A percentile compares a stretch with the other conserved stretches of the same genome.
Conservation (phyloP, 2,329 filamentous ascomycete genomes). For the Huntiella abstrusa region DNA sequence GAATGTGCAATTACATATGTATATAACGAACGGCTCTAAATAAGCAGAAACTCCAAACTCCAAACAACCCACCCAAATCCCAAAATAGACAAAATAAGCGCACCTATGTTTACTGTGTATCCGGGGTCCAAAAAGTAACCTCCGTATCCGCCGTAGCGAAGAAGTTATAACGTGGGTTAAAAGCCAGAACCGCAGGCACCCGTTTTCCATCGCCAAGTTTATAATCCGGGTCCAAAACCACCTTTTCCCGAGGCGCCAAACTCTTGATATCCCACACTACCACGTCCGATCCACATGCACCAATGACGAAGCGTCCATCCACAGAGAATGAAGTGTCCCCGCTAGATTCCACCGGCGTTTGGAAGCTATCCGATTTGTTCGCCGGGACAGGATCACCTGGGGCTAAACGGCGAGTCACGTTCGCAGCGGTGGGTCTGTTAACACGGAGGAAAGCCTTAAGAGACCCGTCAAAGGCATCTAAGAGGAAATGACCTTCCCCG, state of each 20-base stretch:
- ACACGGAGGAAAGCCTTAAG: conserved; percentile 55
- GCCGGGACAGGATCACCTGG: conserved; percentile 26
- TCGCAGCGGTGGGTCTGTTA: conserved; percentile 32
- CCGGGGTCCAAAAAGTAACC: conserved; percentile 58
- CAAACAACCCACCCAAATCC: not conserved
- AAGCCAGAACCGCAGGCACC: conserved; percentile 58
- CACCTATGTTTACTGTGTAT: conserved; percentile 23
- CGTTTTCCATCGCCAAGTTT: conserved; percentile 43
- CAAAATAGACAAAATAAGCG: not conserved
- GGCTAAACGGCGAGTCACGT: conserved; percentile 31
- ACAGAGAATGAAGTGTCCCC: conserved; percentile 79
- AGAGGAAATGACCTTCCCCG: conserved; percentile 66
- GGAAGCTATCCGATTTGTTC: conserved; percentile 18
- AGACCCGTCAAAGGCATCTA: conserved; percentile 80
- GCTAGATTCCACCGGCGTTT: conserved; percentile 32
- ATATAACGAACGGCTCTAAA: not conserved
- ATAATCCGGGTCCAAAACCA: conserved; percentile 42
- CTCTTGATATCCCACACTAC: conserved; percentile 67
- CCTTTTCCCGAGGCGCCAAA: conserved; percentile 28
- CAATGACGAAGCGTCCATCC: conserved; percentile 74
- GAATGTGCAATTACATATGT: not conserved
- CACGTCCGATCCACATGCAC: conserved; percentile 56
- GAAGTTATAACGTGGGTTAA: conserved; percentile 84
- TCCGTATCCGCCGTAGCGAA: conserved; percentile 80
- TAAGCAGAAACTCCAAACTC: not conserved